Conservation (phyloP, 176 grass and related monocot species). For the Coix lacrymajobi region DNA sequence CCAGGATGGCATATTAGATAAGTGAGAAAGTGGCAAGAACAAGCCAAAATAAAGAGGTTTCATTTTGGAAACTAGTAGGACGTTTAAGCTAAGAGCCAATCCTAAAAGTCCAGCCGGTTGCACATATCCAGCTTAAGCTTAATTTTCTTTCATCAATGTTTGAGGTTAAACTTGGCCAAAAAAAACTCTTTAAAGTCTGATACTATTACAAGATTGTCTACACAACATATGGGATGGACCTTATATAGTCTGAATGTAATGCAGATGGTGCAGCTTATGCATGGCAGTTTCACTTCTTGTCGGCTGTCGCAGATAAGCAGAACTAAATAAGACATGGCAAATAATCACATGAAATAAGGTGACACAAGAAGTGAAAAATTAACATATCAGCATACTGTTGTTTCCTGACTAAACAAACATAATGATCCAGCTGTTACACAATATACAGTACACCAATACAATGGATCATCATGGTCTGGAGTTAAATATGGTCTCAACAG, state of each 20-base stretch:
- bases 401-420: too few relatives aligned
- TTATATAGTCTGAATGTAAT: neutral
- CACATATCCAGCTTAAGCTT: neutral
- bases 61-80: neutral
- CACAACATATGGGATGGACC: neutral
- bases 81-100: neutral
- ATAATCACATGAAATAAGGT: neutral
- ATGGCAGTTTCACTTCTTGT: neutral
- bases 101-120: neutral
- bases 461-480: neutral
- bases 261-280: neutral
- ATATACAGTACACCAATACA: neutral
- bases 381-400: neutral
- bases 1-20: neutral
- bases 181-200: neutral
- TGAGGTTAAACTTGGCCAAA: neutral
- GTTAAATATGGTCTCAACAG: neutral
- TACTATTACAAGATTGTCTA: neutral
- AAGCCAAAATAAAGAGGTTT: neutral
- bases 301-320: neutral
- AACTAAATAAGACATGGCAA: neutral
- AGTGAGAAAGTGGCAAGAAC: neutral
- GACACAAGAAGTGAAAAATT: neutral
- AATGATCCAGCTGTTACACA: neutral
- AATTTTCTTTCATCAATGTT: neutral